These are phyloP conservation scores for Rhizophagus clarus DNA, from an alignment of 192 early-diverging fungal species.

Conservation along the genomic window DNA sequence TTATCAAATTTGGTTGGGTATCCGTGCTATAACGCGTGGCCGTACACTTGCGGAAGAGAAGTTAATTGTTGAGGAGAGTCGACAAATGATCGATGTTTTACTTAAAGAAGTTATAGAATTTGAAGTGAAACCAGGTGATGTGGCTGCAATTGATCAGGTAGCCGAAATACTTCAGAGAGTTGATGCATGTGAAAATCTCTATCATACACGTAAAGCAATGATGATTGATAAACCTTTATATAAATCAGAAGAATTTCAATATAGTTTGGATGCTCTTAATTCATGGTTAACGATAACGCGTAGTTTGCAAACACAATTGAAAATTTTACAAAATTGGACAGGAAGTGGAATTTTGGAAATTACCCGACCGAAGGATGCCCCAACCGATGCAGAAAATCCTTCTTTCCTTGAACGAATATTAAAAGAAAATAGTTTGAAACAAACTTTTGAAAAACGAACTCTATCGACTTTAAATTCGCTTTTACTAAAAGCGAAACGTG, in stretches of 20 bases:
- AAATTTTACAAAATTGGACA: slow-evolving; percentile 83
- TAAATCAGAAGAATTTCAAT: slow-evolving; percentile 66
- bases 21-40: slow-evolving; percentile 66
- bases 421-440: slow-evolving; percentile 78
- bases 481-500: slow-evolving; percentile 63
- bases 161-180: slow-evolving; percentile 71
- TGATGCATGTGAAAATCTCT: slow-evolving; percentile 79
- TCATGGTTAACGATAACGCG: slow-evolving; percentile 77
- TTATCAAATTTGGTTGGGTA: slow-evolving; percentile 71
- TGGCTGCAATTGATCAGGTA: slow-evolving; percentile 60
- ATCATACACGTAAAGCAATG: slow-evolving; percentile 67
- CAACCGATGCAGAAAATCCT: slow-evolving; percentile 50
- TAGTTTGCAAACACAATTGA: slow-evolving; percentile 68
- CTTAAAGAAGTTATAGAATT: slow-evolving; percentile 70
- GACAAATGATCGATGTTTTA: slow-evolving; percentile 57
- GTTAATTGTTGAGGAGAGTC: slow-evolving; percentile 63
- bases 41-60: slow-evolving; percentile 67
- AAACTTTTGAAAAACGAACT: slow-evolving; percentile 73
- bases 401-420: slow-evolving; percentile 86
- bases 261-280: slow-evolving; percentile 70
- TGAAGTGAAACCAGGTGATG: slow-evolving; percentile 39
- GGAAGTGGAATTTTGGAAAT: slow-evolving; percentile 69
- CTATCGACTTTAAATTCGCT: slow-evolving; percentile 63
- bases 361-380: slow-evolving; percentile 53
- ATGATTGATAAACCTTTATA: slow-evolving; percentile 68